Conservation (phyloP, 139 green algal species). For the Haematococcus sp. region DNA sequence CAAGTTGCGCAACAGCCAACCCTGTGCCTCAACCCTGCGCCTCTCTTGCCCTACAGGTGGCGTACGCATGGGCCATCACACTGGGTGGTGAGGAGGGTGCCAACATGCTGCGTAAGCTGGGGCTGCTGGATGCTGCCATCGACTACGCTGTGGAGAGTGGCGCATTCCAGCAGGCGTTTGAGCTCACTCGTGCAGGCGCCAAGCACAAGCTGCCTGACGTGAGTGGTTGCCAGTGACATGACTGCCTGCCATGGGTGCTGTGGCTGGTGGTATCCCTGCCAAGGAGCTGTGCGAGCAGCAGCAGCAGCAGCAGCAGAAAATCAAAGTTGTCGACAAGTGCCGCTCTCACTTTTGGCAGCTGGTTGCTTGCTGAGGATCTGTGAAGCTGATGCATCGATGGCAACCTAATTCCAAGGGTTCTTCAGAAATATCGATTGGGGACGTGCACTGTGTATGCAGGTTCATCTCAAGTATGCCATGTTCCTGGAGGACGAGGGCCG, state of each 20-base stretch:
- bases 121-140: slow-evolving; percentile 63
- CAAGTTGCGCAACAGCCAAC: too few species aligned
- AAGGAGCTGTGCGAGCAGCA: too few species aligned
- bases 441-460: too few species aligned
- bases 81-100: slow-evolving; percentile 71
- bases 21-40: neutral
- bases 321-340: too few species aligned
- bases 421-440: too few species aligned
- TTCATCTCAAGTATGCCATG: slow-evolving; percentile 81
- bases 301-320: too few species aligned
- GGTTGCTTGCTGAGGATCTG: too few species aligned
- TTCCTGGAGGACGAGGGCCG: slow-evolving; percentile 80
- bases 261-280: too few species aligned
- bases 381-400: too few species aligned
- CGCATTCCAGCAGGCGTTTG: slow-evolving; percentile 58
- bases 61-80: slow-evolving; percentile 73
- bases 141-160: slow-evolving; percentile 70
- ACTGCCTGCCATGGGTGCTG: neutral
- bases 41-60: slow-evolving; percentile 49
- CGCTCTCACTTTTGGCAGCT: too few species aligned
- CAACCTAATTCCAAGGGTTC: too few species aligned
- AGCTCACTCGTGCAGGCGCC: slow-evolving; percentile 46
- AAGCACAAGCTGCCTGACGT: slow-evolving; percentile 71
- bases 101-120: slow-evolving; percentile 58
- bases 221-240: neutral